Evolutionary conservation across 2,329 filamentous ascomycete species (phyloP), one percentile per base, ranked within the genome.

Genomic region (Colletotrichum sp.): DNA sequence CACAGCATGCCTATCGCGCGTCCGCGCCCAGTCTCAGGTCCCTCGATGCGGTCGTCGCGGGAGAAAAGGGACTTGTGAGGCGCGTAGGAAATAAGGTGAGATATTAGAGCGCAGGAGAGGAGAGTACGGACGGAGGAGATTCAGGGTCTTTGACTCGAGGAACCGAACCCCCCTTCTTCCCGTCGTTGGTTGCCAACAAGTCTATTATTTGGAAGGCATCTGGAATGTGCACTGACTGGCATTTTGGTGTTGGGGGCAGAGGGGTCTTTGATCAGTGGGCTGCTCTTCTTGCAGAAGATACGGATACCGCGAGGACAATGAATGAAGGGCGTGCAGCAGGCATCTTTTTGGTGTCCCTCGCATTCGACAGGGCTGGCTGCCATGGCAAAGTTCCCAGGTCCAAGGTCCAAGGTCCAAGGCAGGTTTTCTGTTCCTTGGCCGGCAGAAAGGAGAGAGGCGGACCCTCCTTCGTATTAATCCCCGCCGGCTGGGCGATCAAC

Each of bases 381-480:
- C 70, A 28, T 57, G 69, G 60, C 43, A 48, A 48, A 48, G 43
- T 48, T 48, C 43, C 43, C 43, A 48, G 43, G 43, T 21, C 43
- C 43, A 48, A 48, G 43, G 39, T n/a, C 39, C 39, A 48, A 48
- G 39, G n/a, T 48, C 73, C 73, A 68, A 68, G 64, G 73, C 64
- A 73, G 65, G 70, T 68, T 67, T 67, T 48, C 70, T 52, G n/a
- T 72, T 72, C 57, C 55, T 75, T 71, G 69, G 73, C 32, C 32
- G 69, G 69, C 69, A 75, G 69, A 63, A 61, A 75, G 55, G 61
- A 52, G 61, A 72, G 61, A 72, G 48, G 64, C 64, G 70, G 70
- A 69, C 59, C 64, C 70, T 69, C 64, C 36, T 75, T 76, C 74
- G 74, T 76, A 76, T 76, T 76, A 34, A 75, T 68, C 74, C 74